phyloP scores from a whole-genome alignment of 2,329 filamentous ascomycete species.

The Ophiocordyceps camponoti-leonardi region DNA sequence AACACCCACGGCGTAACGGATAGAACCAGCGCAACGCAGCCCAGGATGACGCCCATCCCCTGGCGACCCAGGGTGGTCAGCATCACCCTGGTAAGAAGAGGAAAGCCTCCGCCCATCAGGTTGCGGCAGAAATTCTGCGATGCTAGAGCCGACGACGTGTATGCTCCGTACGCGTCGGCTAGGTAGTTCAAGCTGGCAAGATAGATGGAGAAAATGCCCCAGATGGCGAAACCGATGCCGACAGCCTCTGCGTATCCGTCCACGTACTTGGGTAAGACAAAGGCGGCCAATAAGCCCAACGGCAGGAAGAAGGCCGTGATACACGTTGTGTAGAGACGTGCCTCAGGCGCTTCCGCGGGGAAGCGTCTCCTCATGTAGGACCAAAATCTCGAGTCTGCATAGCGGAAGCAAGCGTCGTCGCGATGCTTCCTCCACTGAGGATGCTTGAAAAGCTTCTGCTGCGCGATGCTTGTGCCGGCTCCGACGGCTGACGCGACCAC shows the following conservation, averaged over 20 bases:
- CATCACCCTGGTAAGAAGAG: slow-evolving; percentile 56
- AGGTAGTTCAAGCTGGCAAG: slow-evolving; percentile 87
- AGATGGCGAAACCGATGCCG: slow-evolving; percentile 56
- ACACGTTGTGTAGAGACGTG: slow-evolving; percentile 69
- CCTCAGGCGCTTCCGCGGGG: slow-evolving; percentile 47
- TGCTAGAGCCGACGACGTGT: slow-evolving; percentile 71
- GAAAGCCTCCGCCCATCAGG: slow-evolving; percentile 65
- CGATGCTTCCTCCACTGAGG: slow-evolving; percentile 14
- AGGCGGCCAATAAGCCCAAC: slow-evolving; percentile 47
- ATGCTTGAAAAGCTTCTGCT: slow-evolving; percentile 47
- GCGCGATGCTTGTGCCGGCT: slow-evolving; percentile 51
- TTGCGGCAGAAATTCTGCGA: slow-evolving; percentile 80
- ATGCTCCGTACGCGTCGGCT: slow-evolving; percentile 72
- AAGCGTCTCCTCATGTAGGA: slow-evolving; percentile 26
- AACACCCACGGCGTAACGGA: slow-evolving; percentile 80
- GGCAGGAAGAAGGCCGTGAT: slow-evolving; percentile 60
- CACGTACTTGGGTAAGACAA: slow-evolving; percentile 10
- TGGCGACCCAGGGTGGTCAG: slow-evolving; percentile 56
- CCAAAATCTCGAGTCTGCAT: slow-evolving; percentile 21
- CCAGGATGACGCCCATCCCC: slow-evolving; percentile 57
- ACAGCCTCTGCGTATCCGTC: slow-evolving; percentile 21
- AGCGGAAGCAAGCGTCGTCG: slow-evolving; percentile 6
- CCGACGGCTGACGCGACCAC: slow-evolving; percentile 48
- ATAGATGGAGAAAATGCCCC: slow-evolving; percentile 77
- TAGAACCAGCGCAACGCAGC: slow-evolving; percentile 49